phyloP scores from a whole-genome alignment of 139 green algal genomes.

The Spirogloea muscicola region DNA sequence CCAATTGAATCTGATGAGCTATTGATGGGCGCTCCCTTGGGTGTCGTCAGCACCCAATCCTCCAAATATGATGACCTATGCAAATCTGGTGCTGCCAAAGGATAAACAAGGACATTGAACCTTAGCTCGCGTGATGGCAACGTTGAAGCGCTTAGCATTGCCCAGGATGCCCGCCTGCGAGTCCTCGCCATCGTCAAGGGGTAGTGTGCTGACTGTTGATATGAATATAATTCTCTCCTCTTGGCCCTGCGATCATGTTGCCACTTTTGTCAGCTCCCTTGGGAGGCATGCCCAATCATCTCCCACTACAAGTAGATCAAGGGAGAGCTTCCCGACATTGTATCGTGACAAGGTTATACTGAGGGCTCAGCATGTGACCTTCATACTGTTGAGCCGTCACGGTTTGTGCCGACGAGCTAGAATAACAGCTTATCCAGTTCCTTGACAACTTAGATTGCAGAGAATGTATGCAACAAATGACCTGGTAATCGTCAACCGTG shows the following conservation, averaged over 20 bases:
- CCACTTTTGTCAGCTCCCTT: constrained; percentile 29
- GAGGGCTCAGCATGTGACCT: too few species aligned
- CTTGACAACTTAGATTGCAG: not conserved
- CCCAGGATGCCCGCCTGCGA: constrained; percentile 64
- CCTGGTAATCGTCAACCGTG: constrained; percentile 78
- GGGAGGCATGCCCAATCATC: not conserved
- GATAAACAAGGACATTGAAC: constrained; percentile 12
- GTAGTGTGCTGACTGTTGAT: constrained; percentile 60
- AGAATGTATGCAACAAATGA: constrained; percentile 3
- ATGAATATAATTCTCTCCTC: constrained; percentile 82
- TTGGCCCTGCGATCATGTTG: constrained; percentile 57
- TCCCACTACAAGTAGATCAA: not conserved
- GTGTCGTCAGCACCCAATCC: too few species aligned
- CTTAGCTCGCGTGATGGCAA: constrained; percentile 77
- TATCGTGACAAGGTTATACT: not conserved
- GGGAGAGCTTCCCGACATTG: not conserved
- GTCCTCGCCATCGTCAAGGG: not conserved
- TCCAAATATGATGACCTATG: too few species aligned
- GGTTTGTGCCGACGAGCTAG: not conserved
- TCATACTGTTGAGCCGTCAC: too few species aligned
- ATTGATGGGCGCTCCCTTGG: too few species aligned
- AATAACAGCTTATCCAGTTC: not conserved
- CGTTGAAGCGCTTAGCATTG: constrained; percentile 86
- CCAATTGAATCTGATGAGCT: too few species aligned
- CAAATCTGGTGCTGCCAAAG: not conserved